Evolutionary conservation across 1,284 basidiomycete genomes (phyloP).

Genomic region (Ceratobasidium sp.): DNA sequence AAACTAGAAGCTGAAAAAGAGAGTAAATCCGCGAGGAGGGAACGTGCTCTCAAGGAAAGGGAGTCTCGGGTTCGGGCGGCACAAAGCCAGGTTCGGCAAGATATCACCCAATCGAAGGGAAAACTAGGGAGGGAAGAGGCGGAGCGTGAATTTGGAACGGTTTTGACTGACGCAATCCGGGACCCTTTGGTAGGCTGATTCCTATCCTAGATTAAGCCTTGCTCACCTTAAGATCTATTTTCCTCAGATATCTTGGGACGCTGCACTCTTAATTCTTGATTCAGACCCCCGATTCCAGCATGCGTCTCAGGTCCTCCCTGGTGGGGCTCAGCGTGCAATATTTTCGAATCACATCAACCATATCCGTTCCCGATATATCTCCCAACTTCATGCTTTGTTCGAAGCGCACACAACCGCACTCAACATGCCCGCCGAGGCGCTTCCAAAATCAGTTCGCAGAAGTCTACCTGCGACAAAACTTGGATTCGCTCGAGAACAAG

Average conservation of each 20-base stretch:
- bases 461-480: conserved; percentile 70
- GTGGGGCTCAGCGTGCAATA: conserved; percentile 65
- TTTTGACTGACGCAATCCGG: conserved; percentile 88
- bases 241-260: conserved; percentile 66
- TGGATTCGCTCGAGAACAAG: conserved; percentile 49
- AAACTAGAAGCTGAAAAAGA: conserved; percentile 59
- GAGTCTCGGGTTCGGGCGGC: conserved; percentile 87
- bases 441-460: conserved; percentile 59
- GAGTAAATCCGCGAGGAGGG: conserved; percentile 58
- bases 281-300: conserved; percentile 79
- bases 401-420: conserved; percentile 76
- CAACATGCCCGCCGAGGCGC: conserved; percentile 65
- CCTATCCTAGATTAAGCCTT: not conserved
- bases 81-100: conserved; percentile 78
- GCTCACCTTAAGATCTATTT: conserved; percentile 48
- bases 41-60: conserved; percentile 72
- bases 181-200: conserved; percentile 81
- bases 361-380: conserved; percentile 77
- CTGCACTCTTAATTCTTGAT: conserved; percentile 72
- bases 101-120: conserved; percentile 75
- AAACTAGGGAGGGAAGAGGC: conserved; percentile 83
- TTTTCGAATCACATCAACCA: conserved; percentile 80
- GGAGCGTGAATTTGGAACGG: conserved; percentile 83
- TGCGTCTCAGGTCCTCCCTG: conserved; percentile 72
- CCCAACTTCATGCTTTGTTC: conserved; percentile 77